These are phyloP conservation scores for Geotrichum restrictum DNA, from an alignment of 1,139 yeast species.

Conservation along the genomic window DNA sequence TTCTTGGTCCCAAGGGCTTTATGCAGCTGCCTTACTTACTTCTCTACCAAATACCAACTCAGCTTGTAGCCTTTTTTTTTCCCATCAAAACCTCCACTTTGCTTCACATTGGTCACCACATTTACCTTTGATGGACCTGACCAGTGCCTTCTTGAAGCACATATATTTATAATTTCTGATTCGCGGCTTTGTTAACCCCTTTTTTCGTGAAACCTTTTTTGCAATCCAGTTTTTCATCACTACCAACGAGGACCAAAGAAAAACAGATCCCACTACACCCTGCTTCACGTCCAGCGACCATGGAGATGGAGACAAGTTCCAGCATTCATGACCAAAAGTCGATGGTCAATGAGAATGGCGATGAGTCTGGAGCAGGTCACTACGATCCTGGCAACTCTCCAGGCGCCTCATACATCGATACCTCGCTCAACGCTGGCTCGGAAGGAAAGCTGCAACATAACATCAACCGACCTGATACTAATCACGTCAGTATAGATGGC, in stretches of 20 bases:
- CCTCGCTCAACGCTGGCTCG: conserved; percentile 6
- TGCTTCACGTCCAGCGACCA: not conserved
- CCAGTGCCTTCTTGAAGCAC: not conserved
- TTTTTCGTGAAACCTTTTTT: conserved; percentile 9
- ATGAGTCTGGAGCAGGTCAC: not conserved
- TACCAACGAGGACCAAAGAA: conserved; percentile 1
- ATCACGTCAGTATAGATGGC: not conserved
- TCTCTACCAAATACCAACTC: not conserved
- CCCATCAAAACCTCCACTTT: conserved; percentile 1
- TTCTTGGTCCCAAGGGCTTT: not conserved
- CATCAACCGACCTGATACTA: not conserved
- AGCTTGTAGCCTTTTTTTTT: not conserved
- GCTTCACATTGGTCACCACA: not conserved
- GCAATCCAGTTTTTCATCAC: conserved; percentile 3
- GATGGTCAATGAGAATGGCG: conserved; percentile 4
- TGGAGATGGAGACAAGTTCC: conserved; percentile 6
- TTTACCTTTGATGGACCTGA: not conserved
- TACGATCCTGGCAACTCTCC: conserved; percentile 1
- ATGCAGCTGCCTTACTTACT: not conserved
- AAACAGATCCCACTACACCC: not conserved
- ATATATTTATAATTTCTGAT: not conserved
- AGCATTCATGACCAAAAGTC: conserved; percentile 8
- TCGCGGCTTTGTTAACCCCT: conserved; percentile 3
- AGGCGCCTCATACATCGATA: not conserved
- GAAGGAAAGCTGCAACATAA: conserved; percentile 2